Evolutionary conservation across 768 basidiomycete genomes (phyloP).

Genomic region (Mycena galericulata): DNA sequence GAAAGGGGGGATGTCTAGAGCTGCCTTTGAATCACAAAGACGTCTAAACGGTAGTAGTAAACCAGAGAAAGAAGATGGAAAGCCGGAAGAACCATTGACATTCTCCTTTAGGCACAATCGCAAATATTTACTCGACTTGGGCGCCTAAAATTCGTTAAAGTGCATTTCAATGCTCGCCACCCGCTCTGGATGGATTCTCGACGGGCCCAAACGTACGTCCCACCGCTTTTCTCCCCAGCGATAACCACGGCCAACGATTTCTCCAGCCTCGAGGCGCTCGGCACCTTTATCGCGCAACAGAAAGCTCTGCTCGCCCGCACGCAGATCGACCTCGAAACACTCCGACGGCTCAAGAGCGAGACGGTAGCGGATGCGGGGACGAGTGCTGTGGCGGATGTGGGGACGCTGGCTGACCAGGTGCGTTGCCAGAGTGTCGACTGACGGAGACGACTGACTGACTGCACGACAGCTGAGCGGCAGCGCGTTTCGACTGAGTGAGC

Average conservation of each 20-base stretch:
- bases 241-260: too few species aligned
- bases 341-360: constrained; percentile 59
- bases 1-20: too few species aligned
- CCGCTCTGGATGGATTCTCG: constrained; percentile 19
- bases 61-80: too few species aligned
- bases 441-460: constrained; percentile 3
- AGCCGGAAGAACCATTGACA: too few species aligned
- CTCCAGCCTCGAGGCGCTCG: constrained; percentile 71
- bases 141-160: too few species aligned
- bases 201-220: constrained; percentile 24
- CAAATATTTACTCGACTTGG: too few species aligned
- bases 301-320: constrained; percentile 68
- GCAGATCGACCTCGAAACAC: constrained; percentile 69
- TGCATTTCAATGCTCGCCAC: constrained; percentile 24
- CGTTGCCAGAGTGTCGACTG: constrained; percentile 2
- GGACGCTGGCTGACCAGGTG: constrained; percentile 41
- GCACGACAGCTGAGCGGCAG: constrained; percentile 40
- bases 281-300: constrained; percentile 73
- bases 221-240: background rate
- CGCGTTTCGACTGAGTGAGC: constrained; percentile 58
- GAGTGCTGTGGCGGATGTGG: constrained; percentile 49
- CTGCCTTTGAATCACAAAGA: too few species aligned
- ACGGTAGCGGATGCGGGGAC: constrained; percentile 49
- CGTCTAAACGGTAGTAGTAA: too few species aligned
- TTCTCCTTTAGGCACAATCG: too few species aligned